phyloP scores from a whole-genome alignment of 31 red algal species.

The Porphyra umbilicalis region DNA sequence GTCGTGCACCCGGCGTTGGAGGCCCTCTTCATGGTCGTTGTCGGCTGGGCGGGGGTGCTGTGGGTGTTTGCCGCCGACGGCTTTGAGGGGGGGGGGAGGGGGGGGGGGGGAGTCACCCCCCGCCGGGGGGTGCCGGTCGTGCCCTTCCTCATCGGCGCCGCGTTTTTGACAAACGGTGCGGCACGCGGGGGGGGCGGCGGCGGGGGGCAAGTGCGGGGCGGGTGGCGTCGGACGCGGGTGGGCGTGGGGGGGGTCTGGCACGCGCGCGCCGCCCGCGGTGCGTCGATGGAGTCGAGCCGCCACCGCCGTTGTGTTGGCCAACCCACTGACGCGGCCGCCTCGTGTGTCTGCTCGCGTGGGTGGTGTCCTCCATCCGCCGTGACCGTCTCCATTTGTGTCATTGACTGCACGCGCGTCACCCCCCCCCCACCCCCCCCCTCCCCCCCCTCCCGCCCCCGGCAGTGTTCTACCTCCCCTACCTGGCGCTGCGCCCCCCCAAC shows the following conservation, averaged over 20 bases:
- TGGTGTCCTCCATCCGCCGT: neutral
- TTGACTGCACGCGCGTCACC: too few species aligned
- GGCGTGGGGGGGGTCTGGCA: neutral
- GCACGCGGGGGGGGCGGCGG: neutral
- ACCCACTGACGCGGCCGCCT: neutral
- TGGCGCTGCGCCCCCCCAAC: conserved; percentile 24
- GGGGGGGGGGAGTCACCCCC: neutral
- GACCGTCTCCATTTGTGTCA: neutral
- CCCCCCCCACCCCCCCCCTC: neutral
- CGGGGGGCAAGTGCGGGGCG: neutral
- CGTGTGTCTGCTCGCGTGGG: too few species aligned
- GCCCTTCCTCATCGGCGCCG: conserved; percentile 18
- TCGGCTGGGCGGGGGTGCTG: conserved; percentile 43
- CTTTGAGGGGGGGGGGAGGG: neutral
- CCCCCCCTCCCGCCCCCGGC: neutral
- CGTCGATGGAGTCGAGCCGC: neutral
- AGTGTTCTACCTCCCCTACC: conserved; percentile 53
- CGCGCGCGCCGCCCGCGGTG: neutral
- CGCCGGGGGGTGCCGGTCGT: conserved; percentile 4
- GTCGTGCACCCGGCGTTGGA: conserved; percentile 44
- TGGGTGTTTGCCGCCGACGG: conserved; percentile 51
- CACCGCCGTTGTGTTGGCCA: neutral
- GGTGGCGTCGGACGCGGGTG: neutral
- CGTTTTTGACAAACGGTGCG: conserved; percentile 65
- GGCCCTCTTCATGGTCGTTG: conserved; percentile 47